Conservation (phyloP, 2,329 filamentous ascomycete genomes). For the Geosmithia flava region DNA sequence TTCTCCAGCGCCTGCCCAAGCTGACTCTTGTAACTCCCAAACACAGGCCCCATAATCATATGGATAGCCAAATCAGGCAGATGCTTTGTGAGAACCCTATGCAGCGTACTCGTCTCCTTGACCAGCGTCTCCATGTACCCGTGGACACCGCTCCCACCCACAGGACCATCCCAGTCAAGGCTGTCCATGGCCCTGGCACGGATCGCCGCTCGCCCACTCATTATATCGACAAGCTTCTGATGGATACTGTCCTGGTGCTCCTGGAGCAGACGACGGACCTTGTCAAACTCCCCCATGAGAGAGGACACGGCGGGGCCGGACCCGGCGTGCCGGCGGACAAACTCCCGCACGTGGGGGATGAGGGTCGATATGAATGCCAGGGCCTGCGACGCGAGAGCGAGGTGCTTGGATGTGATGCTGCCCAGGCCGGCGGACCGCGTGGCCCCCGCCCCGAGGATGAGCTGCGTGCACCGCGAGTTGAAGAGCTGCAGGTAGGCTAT, state of each 20-base stretch:
- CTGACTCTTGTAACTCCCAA: conserved; percentile 68
- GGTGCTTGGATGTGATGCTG: conserved; percentile 92
- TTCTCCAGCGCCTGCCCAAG: conserved; percentile 60
- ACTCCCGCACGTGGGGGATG: conserved; percentile 84
- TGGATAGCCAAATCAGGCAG: conserved; percentile 63
- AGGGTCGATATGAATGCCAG: conserved; percentile 78
- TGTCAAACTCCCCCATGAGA: conserved; percentile 78
- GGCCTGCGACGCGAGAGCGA: conserved; percentile 83
- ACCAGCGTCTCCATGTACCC: conserved; percentile 77
- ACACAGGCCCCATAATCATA: conserved; percentile 80
- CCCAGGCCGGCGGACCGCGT: conserved; percentile 80
- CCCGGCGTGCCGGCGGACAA: conserved; percentile 64
- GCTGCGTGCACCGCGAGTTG: conserved; percentile 90
- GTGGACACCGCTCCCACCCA: conserved; percentile 32
- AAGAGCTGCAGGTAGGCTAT: conserved; percentile 84
- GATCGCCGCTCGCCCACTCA: conserved; percentile 62
- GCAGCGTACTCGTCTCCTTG: conserved; percentile 75
- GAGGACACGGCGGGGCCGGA: conserved; percentile 37
- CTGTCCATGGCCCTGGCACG: conserved; percentile 66
- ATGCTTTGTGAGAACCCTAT: conserved; percentile 74
- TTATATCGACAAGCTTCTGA: conserved; percentile 87
- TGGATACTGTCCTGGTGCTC: conserved; percentile 87
- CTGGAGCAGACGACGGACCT: conserved; percentile 68
- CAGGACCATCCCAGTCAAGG: conserved; percentile 57
- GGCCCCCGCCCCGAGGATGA: conserved; percentile 90